These are phyloP conservation scores for Punica granatum DNA, from an alignment of 345 rosid genomes.

Conservation along the genomic window DNA sequence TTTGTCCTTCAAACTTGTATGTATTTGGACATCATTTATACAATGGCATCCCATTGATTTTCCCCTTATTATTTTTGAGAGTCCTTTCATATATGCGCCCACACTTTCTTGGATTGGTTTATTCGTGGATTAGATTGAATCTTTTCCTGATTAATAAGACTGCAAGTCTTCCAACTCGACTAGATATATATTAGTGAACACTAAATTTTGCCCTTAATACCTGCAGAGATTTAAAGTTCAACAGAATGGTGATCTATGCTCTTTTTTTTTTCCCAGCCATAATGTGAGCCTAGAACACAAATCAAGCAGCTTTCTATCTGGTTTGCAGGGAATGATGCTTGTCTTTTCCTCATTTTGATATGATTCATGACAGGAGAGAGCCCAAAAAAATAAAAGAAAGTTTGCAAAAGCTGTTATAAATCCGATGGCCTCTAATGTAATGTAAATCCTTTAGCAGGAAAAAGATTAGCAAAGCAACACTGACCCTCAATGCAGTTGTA, in stretches of 20 bases:
- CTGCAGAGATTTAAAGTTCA: background rate
- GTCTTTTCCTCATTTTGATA: background rate
- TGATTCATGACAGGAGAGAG: background rate
- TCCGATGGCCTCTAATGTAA: background rate
- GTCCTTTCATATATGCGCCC: too few species aligned
- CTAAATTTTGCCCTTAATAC: background rate
- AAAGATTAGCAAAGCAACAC: slow-evolving; percentile 9
- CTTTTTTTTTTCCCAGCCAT: background rate
- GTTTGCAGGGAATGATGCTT: background rate
- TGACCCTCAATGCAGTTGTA: slow-evolving; percentile 69
- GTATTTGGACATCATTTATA: too few species aligned
- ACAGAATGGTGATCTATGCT: background rate
- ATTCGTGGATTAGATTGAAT: too few species aligned
- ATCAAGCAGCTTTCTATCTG: background rate
- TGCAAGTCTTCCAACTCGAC: background rate
- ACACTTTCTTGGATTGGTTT: too few species aligned
- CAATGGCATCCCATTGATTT: too few species aligned
- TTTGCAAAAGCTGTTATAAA: background rate
- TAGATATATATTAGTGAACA: background rate
- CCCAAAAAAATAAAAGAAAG: too few species aligned
- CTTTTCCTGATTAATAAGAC: background rate
- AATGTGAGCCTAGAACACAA: background rate
- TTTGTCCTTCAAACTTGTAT: background rate
- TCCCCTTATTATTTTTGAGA: too few species aligned
- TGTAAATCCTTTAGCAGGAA: background rate